Evolutionary conservation across 2,329 filamentous ascomycete species (phyloP).

Genomic region (Stagonosporopsis chrysanthemi): DNA sequence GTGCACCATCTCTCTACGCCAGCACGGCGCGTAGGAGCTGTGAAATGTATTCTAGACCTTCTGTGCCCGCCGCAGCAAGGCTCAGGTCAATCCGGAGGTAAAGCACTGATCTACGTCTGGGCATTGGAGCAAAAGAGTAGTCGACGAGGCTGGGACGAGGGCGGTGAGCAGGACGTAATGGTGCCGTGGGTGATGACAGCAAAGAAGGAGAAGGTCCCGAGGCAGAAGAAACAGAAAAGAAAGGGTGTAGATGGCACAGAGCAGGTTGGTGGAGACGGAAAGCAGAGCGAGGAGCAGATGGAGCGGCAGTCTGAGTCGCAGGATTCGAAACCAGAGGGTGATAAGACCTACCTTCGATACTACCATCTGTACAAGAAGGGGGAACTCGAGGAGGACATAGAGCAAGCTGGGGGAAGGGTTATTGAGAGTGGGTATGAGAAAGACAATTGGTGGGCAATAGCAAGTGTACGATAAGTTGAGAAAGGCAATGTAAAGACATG

Average conservation of each 20-base stretch:
- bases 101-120: constrained; percentile 89
- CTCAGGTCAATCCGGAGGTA: constrained; percentile 56
- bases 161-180: constrained; percentile 86
- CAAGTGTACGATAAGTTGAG: constrained; percentile 27
- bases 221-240: constrained; percentile 23
- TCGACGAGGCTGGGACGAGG: constrained; percentile 86
- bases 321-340: constrained; percentile 28
- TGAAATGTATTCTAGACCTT: constrained; percentile 73
- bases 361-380: constrained; percentile 91
- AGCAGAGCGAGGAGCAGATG: constrained; percentile 23
- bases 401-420: constrained; percentile 75
- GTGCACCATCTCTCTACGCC: constrained; percentile 89
- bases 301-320: constrained; percentile 18
- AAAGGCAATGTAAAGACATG: neutral
- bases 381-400: constrained; percentile 83
- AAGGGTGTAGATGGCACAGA: constrained; percentile 14
- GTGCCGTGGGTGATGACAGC: constrained; percentile 86
- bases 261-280: neutral
- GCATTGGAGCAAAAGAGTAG: constrained; percentile 90
- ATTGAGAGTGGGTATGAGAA: constrained; percentile 88
- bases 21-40: constrained; percentile 73
- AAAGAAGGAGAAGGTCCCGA: constrained; percentile 46
- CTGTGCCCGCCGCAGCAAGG: constrained; percentile 52
- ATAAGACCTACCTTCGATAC: constrained; percentile 81
- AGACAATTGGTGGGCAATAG: constrained; percentile 98